Conservation (phyloP, 805 yeast genomes). For the Candida suzukii region DNA sequence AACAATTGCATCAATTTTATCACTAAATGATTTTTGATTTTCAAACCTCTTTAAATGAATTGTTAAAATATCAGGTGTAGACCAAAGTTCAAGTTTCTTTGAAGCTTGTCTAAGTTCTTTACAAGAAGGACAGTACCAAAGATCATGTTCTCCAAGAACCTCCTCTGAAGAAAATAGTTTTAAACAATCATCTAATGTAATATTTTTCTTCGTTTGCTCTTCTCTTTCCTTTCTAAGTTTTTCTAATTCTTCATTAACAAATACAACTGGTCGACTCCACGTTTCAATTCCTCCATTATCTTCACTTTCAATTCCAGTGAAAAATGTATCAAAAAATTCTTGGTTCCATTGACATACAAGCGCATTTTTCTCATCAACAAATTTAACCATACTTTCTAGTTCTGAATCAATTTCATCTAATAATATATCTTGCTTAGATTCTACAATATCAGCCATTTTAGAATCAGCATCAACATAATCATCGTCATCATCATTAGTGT, state of each 20-base stretch:
- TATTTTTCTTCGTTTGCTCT: slow-evolving; percentile 28
- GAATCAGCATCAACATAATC: not conserved
- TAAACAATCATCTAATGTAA: slow-evolving; percentile 69
- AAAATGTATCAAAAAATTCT: slow-evolving; percentile 41
- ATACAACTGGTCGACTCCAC: slow-evolving; percentile 45
- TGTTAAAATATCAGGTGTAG: slow-evolving; percentile 84
- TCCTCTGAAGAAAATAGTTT: slow-evolving; percentile 73
- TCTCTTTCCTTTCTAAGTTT: slow-evolving; percentile 29
- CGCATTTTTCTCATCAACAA: slow-evolving; percentile 29
- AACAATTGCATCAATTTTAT: slow-evolving; percentile 78
- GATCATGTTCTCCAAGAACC: slow-evolving; percentile 77
- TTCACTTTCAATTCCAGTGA: slow-evolving; percentile 38
- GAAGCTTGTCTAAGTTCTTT: slow-evolving; percentile 86
- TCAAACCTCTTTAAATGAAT: slow-evolving; percentile 89
- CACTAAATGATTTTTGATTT: slow-evolving; percentile 76
- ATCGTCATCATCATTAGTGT: slow-evolving; percentile 1
- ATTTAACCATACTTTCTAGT: not conserved
- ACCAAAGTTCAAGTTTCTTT: slow-evolving; percentile 87
- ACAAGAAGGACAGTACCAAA: slow-evolving; percentile 92
- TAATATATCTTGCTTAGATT: not conserved
- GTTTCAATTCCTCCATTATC: slow-evolving; percentile 42
- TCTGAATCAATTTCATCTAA: not conserved
- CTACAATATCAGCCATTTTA: not conserved
- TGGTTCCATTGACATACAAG: slow-evolving; percentile 65
- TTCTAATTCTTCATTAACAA: slow-evolving; percentile 51